Conservation (phyloP, 2,329 filamentous ascomycete species). For the Claviceps pazoutovae region DNA sequence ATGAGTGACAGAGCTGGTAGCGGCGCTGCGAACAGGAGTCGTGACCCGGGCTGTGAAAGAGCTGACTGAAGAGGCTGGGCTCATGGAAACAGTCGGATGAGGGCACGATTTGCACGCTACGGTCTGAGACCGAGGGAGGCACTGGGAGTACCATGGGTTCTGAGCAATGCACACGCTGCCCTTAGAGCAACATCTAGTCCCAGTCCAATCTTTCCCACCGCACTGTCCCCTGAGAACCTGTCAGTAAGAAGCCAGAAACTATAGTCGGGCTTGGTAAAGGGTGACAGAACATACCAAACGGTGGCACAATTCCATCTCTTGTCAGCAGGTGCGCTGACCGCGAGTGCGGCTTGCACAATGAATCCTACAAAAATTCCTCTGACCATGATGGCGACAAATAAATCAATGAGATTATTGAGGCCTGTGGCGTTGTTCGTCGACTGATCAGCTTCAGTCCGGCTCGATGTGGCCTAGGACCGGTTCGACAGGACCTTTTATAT, state of each 20-base stretch:
- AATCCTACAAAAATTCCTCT: neutral
- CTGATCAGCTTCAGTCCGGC: neutral
- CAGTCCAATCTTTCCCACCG: conserved; percentile 29
- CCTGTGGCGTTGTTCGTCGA: neutral
- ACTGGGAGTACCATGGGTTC: conserved; percentile 25
- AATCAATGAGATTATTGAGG: neutral
- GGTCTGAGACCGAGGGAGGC: conserved; percentile 13
- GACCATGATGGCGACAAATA: neutral
- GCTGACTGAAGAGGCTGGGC: conserved; percentile 24
- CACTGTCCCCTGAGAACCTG: conserved; percentile 21
- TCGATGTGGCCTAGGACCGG: neutral
- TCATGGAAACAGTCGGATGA: conserved; percentile 20
- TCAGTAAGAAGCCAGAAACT: neutral
- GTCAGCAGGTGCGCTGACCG: conserved; percentile 27
- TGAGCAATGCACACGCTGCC: conserved; percentile 22
- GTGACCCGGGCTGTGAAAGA: neutral
- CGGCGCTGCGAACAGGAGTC: neutral
- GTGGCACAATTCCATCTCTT: conserved; percentile 21
- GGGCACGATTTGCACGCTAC: conserved; percentile 8
- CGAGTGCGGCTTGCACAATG: conserved; percentile 11
- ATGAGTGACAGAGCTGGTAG: neutral
- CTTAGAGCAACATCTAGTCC: conserved; percentile 29
- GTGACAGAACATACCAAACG: conserved; percentile 14
- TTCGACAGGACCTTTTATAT: neutral
- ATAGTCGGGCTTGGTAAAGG: conserved; percentile 7